phyloP scores from a whole-genome alignment of 495 filamentous ascomycete species.

The Penicillium dipodomyicola region DNA sequence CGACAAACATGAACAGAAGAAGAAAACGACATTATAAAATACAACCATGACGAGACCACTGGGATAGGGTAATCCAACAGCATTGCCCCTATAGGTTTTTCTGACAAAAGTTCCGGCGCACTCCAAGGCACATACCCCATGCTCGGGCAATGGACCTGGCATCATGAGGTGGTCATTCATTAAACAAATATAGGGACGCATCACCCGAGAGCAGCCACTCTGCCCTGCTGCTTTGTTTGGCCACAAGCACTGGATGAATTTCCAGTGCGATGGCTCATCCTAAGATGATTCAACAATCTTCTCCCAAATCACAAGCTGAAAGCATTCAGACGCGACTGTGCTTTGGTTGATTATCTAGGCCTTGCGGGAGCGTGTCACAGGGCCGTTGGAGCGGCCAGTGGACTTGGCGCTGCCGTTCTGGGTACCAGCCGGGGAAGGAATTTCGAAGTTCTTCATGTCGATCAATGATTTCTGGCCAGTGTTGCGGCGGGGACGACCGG shows the following conservation, averaged over 20 bases:
- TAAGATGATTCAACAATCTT: slow-evolving; percentile 6
- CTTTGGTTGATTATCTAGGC: slow-evolving; percentile 31
- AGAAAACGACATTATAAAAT: slow-evolving; percentile 33
- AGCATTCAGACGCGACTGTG: slow-evolving; percentile 1
- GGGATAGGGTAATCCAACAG: slow-evolving; percentile 13
- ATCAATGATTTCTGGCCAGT: slow-evolving; percentile 51
- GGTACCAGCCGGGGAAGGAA: slow-evolving; percentile 35
- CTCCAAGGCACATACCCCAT: slow-evolving; percentile 25
- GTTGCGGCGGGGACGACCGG: slow-evolving; percentile 51
- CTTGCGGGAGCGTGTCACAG: slow-evolving; percentile 50
- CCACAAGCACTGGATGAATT: slow-evolving; percentile 20
- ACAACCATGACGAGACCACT: slow-evolving; percentile 21
- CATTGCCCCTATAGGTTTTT: slow-evolving; percentile 2
- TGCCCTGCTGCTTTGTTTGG: slow-evolving; percentile 11
- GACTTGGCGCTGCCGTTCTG: slow-evolving; percentile 35
- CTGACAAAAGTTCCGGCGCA: slow-evolving; percentile 11
- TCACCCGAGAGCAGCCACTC: slow-evolving; percentile 23
- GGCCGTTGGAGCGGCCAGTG: slow-evolving; percentile 43
- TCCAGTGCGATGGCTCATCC: slow-evolving; percentile 11
- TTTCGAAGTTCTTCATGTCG: slow-evolving; percentile 54
- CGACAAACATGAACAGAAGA: slow-evolving; percentile 35
- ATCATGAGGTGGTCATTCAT: slow-evolving; percentile 47
- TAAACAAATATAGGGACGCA: slow-evolving; percentile 38
- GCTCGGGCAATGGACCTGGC: slow-evolving; percentile 34
- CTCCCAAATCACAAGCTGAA: slow-evolving; percentile 3